These are phyloP conservation scores for Coemansia sp. DNA, from an alignment of 192 early-diverging fungal genomes.

Conservation along the genomic window DNA sequence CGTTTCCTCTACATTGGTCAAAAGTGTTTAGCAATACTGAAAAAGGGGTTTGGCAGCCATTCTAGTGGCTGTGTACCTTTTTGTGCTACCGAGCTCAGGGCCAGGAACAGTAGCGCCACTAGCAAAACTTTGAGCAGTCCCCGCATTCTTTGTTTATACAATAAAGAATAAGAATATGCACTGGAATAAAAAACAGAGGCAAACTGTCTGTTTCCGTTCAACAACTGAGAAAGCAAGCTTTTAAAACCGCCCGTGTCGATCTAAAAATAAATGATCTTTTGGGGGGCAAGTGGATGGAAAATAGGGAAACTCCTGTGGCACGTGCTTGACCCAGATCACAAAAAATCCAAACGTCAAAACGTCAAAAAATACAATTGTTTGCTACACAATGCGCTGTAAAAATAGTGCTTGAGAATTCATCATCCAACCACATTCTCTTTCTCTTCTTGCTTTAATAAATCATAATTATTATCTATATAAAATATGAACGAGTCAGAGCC, in stretches of 20 bases:
- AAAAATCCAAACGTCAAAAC: too few relatives aligned
- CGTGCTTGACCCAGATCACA: too few relatives aligned
- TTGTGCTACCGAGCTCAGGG: constrained; percentile 25
- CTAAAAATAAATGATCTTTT: constrained; percentile 1
- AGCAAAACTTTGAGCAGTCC: constrained; percentile 27
- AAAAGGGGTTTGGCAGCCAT: too few relatives aligned
- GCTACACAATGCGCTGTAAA: neutral
- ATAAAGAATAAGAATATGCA: neutral
- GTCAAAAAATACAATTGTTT: neutral
- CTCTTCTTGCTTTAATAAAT: neutral
- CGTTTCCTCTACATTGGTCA: neutral
- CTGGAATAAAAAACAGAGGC: constrained; percentile 7
- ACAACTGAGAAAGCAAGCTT: neutral
- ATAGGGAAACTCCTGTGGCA: neutral
- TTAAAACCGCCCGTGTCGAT: neutral
- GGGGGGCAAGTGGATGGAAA: too few relatives aligned
- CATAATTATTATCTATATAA: neutral
- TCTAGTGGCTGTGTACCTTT: neutral
- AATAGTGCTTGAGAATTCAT: neutral
- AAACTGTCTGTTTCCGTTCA: neutral
- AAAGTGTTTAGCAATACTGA: neutral
- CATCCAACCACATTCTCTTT: neutral
- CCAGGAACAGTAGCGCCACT: constrained; percentile 35
- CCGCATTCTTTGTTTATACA: constrained; percentile 21
- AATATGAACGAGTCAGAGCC: constrained; percentile 22